Evolutionary conservation across 2,329 filamentous ascomycete species (phyloP), one percentile per base, ranked within the genome.

Genomic region (Beauveria medogensis): DNA sequence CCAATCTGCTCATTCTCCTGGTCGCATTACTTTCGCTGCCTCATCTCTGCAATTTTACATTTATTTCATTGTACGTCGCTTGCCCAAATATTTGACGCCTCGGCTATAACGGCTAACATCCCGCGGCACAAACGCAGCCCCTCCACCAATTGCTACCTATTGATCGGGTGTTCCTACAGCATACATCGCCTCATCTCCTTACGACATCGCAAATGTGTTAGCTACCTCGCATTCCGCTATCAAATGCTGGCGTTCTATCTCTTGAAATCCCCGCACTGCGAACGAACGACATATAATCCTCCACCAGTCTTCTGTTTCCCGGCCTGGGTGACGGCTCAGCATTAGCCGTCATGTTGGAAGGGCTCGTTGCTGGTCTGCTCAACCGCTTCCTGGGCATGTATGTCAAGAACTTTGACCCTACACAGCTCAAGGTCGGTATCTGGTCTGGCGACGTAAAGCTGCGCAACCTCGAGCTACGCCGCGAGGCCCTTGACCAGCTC

Each of bases 331-430:
- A 91, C 84, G 89, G 82, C 85, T 80, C 72, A 72, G 74, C 71
- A 68, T 69, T 74, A 74, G 74, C 78, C 81, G 82, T 74, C 70
- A 99, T 99, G 94, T 86, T 99, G 78, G 94, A 99, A 83, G 91
- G 92, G 68, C 83, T 99, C 68, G 94, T 97, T 65, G 92, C 94
- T 69, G 95, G 93, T 77, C 82, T 99, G 80, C 88, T 99, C 69
- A 99, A 99, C 80, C 90, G 95, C 80, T 97, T 99, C 78, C 79
- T 99, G 85, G 95, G 94, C 82, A 96, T 97, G 89, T 99, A 99
- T 76, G 93, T 99, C 76, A 92, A 96, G 83, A 97, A 99, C 77
- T 99, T 99, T 74, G 94, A 99, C 75, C 91, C 94, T 59, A 89
- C 91, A 70, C 94, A 99, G 79, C 83, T 99, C 66, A 99, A 99